Evolutionary conservation across 805 yeast genomes (phyloP).

Genomic region (Saccharomycopsis sp.): DNA sequence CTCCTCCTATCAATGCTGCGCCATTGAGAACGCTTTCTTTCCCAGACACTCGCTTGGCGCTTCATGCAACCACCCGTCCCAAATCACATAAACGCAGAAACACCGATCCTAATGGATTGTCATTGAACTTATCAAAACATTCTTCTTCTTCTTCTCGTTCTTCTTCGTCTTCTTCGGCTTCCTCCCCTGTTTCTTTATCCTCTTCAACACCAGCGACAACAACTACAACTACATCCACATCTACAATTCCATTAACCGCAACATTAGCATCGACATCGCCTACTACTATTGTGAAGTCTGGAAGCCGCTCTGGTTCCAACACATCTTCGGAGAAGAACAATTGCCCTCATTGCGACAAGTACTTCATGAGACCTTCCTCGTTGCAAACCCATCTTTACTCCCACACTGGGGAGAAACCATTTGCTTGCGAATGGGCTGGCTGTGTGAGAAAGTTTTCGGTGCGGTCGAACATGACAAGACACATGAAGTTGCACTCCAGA

Average conservation of each 20-base stretch:
- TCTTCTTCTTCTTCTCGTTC: too few relatives aligned
- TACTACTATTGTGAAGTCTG: background rate
- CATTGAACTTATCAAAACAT: too few relatives aligned
- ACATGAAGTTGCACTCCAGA: conserved; percentile 53
- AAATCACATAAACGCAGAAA: conserved; percentile 18
- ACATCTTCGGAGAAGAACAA: conserved; percentile 41
- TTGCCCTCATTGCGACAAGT: conserved; percentile 55
- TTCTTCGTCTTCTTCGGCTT: too few relatives aligned
- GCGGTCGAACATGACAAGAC: conserved; percentile 74
- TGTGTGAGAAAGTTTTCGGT: conserved; percentile 69
- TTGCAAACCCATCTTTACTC: conserved; percentile 70
- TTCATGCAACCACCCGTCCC: too few relatives aligned
- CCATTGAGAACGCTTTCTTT: background rate
- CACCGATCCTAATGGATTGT: conserved; percentile 18
- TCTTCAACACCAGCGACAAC: too few relatives aligned
- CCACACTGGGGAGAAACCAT: conserved; percentile 78
- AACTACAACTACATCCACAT: background rate
- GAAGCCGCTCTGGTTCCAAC: conserved; percentile 18
- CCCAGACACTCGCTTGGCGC: background rate
- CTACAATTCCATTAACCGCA: too few relatives aligned
- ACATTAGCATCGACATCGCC: conserved; percentile 19
- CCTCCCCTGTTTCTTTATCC: too few relatives aligned
- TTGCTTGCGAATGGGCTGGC: conserved; percentile 49
- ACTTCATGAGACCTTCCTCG: conserved; percentile 76
- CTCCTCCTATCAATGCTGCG: too few relatives aligned